A percentile compares a stretch with the other conserved stretches of the same genome.
Evolutionary conservation across 768 basidiomycete genomes (phyloP).

Genomic region (Agrocybe praecox): DNA sequence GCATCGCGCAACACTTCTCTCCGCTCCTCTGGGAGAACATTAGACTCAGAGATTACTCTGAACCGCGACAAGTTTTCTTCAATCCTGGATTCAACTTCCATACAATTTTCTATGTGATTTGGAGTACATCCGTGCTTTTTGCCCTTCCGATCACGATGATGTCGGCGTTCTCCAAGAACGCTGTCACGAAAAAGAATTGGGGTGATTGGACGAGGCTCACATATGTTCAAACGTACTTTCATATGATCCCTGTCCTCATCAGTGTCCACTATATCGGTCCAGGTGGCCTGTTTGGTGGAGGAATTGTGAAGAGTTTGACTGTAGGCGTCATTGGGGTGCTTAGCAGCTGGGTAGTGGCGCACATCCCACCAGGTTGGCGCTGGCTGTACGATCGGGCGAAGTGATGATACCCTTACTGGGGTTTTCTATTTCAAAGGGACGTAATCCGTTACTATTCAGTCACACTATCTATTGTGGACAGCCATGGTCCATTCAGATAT

Average conservation of each 20-base stretch:
- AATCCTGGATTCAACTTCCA: neutral
- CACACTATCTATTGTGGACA: too few species aligned
- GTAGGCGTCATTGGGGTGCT: neutral
- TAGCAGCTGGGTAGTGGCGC: neutral
- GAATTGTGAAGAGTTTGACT: neutral
- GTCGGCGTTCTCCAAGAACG: neutral
- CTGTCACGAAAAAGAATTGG: slow-evolving; percentile 1
- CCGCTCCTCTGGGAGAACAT: neutral
- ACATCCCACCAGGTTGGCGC: neutral
- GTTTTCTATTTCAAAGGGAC: neutral
- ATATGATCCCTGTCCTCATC: slow-evolving; percentile 1
- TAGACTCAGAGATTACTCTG: neutral
- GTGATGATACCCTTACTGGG: neutral
- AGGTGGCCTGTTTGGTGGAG: neutral
- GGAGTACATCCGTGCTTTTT: slow-evolving; percentile 3
- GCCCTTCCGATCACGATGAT: neutral
- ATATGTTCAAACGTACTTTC: slow-evolving; percentile 3
- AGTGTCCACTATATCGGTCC: neutral
- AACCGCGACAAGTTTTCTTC: neutral
- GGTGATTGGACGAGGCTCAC: slow-evolving; percentile 3
- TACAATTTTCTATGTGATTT: slow-evolving; percentile 1
- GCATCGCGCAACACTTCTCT: slow-evolving; percentile 1
- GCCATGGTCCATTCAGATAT: too few species aligned
- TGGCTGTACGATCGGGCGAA: neutral
- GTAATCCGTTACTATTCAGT: too few species aligned